Conservation (phyloP, 768 basidiomycete genomes). For the Cystobasidium onofrii region DNA sequence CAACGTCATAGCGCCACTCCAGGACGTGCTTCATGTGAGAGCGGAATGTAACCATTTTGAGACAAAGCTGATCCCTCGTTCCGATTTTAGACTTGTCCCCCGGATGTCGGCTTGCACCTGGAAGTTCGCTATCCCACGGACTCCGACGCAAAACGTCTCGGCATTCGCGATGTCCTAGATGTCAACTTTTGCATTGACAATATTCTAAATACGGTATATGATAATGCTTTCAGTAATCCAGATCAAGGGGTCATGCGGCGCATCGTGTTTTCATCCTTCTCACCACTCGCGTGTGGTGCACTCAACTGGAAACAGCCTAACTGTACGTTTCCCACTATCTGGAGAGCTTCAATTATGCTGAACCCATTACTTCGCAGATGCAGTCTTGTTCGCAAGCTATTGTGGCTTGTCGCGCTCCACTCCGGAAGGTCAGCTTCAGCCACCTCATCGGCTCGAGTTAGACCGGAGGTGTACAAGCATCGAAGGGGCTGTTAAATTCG, state of each 20-base stretch:
- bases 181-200: conserved; percentile 76
- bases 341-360: background rate
- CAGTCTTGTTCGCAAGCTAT: conserved; percentile 85
- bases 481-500: conserved; percentile 84
- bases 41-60: background rate
- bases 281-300: conserved; percentile 77
- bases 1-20: conserved; percentile 59
- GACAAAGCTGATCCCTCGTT: conserved; percentile 45
- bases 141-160: conserved; percentile 49
- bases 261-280: conserved; percentile 85
- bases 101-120: conserved; percentile 62
- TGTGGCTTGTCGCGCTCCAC: conserved; percentile 58
- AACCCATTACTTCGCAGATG: conserved; percentile 53
- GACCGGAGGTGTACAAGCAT: conserved; percentile 59
- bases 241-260: conserved; percentile 47
- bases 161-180: conserved; percentile 55
- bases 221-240: conserved; percentile 49
- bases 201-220: conserved; percentile 73
- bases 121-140: conserved; percentile 70
- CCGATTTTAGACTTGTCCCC: conserved; percentile 48
- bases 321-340: conserved; percentile 52
- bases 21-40: conserved; percentile 66
- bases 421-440: conserved; percentile 37
- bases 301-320: conserved; percentile 99
- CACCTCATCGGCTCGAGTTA: conserved; percentile 46